phyloP scores from a whole-genome alignment of 1,284 basidiomycete genomes.

The Boletellus sp. region DNA sequence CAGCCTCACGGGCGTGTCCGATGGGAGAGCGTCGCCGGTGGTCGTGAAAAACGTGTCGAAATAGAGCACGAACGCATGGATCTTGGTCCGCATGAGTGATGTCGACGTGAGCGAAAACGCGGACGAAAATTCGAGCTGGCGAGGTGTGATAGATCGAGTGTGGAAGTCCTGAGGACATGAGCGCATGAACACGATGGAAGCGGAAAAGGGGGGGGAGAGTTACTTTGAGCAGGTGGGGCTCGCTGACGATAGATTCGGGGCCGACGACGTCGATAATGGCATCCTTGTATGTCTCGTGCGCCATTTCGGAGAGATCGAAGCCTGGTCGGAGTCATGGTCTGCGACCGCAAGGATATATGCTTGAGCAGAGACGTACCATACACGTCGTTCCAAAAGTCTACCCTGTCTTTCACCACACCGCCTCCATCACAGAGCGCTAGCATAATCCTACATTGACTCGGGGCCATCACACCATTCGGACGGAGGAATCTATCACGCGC shows the following conservation, averaged over 20 bases:
- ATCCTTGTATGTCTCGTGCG: slow-evolving; percentile 66
- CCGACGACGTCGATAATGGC: slow-evolving; percentile 81
- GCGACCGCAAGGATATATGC: not conserved
- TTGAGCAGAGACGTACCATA: slow-evolving; percentile 58
- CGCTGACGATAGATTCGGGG: slow-evolving; percentile 66
- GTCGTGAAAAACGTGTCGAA: slow-evolving; percentile 91
- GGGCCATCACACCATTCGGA: slow-evolving; percentile 79
- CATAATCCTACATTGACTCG: slow-evolving; percentile 86
- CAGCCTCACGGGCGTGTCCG: slow-evolving; percentile 48
- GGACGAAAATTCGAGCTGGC: slow-evolving; percentile 77
- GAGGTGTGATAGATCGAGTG: slow-evolving; percentile 58
- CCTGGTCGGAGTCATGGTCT: slow-evolving; percentile 41
- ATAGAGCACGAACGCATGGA: slow-evolving; percentile 86
- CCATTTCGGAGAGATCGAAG: slow-evolving; percentile 83
- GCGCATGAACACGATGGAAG: not conserved
- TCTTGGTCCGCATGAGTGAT: slow-evolving; percentile 55
- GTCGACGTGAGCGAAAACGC: slow-evolving; percentile 69
- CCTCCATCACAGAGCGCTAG: slow-evolving; percentile 76
- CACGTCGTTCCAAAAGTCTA: slow-evolving; percentile 88
- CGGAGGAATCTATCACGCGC: slow-evolving; percentile 85
- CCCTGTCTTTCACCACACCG: slow-evolving; percentile 74
- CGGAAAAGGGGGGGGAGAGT: not conserved
- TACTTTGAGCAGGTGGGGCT: slow-evolving; percentile 69
- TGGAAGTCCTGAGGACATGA: slow-evolving; percentile 59
- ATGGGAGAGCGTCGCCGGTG: slow-evolving; percentile 51